Conservation (phyloP, 2,329 filamentous ascomycete species). For the Fusarium virguliforme region DNA sequence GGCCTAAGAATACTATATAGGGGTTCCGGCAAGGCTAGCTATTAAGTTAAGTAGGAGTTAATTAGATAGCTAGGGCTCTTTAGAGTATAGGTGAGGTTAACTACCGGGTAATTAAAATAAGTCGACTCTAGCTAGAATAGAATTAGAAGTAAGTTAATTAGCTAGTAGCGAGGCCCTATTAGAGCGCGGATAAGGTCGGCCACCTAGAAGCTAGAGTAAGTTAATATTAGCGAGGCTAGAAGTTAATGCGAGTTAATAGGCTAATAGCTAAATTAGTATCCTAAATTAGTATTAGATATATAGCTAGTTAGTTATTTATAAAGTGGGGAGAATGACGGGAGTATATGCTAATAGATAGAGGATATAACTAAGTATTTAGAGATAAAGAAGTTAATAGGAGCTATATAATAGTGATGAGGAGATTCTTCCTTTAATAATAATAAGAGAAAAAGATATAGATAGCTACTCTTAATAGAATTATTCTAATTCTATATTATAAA, state of each 20-base stretch:
- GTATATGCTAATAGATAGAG: not conserved
- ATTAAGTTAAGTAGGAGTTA: not conserved
- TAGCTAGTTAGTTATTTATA: conserved; percentile 1
- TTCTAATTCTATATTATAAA: too few species aligned
- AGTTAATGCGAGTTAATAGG: conserved; percentile 1
- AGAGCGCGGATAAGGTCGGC: conserved; percentile 2
- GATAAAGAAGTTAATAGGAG: conserved; percentile 13
- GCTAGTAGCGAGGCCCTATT: too few species aligned
- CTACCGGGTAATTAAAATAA: too few species aligned
- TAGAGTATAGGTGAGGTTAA: too few species aligned
- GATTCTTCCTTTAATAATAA: not conserved
- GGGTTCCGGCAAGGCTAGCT: not conserved
- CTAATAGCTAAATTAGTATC: not conserved
- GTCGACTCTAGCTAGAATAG: too few species aligned
- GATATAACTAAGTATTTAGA: conserved; percentile 56
- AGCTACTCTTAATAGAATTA: too few species aligned
- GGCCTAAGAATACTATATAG: conserved; percentile 8
- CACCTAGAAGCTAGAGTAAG: not conserved
- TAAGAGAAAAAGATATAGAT: not conserved
- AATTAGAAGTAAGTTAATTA: too few species aligned
- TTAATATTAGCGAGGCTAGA: conserved; percentile 4
- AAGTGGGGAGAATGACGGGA: conserved; percentile 12
- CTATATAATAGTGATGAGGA: conserved; percentile 1
- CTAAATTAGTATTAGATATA: not conserved
- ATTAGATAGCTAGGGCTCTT: not conserved